Base-by-base conservation (phyloP, 2,329 filamentous ascomycete species). In the Talaromyces sp. region DNA sequence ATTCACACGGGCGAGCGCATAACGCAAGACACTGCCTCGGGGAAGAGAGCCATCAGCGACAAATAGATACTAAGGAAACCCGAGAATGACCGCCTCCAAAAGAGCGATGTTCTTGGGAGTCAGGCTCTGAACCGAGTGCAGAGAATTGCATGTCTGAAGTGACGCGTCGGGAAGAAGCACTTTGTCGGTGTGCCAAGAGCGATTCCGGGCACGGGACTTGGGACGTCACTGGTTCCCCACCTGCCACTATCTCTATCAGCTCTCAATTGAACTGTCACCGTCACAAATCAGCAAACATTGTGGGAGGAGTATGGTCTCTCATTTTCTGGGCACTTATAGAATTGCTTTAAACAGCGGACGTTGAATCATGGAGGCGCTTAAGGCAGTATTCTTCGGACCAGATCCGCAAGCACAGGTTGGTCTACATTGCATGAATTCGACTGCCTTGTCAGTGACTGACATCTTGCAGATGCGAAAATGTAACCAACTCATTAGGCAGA, bases 401-500 rank as follows among this genome's bases (percentile, higher is more conserved):
- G 48, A 52, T 52, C 48, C 48, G 19, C 48, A 52, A 28, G 48
- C 21, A 8, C 48, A 52, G 48, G 93, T 96, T 79, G 64, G 80
- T 53, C 35, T 51, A 45, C 11, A 45, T 45, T 21, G 7, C 22
- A 13, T 28, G 22, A 33, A 33, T 56, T 51, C 39, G 11, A 21
- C 52, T 53, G 53, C 37, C n/a, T 39, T 48, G 36, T 17, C 41
- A 33, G 9, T 41, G 13, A 57, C 62, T 63, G 19, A 68, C 59
- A 7, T 17, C 43, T 51, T 51, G 28, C 67, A 99, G 93, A 88
- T 94, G 77, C 87, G 92, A 63, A 97, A 97, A 86, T 97, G 93
- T 77, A 96, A 97, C 75, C 80, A 85, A 61, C 84, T 97, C 62
- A 88, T 99, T 67, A 90, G 93, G 61, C 79, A 86, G 71, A 97